Base-by-base conservation (phyloP, 2,329 filamentous ascomycete genomes). In the Sporothrix phasma region DNA sequence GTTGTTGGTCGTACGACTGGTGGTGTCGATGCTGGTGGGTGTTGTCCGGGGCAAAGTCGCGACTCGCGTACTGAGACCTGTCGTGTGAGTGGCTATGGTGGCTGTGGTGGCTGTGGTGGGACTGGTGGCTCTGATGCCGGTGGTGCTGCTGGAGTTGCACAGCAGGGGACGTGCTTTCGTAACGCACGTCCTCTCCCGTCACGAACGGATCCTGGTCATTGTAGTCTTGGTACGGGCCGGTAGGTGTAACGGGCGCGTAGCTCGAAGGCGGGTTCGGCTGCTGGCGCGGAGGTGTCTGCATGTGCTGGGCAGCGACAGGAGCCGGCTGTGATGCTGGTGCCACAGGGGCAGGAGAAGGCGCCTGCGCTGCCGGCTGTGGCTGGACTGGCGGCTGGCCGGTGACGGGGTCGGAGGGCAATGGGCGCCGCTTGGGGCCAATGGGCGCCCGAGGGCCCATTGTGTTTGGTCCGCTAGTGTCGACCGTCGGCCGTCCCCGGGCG, bases 391-490 rank as follows among this genome's bases (percentile, higher is more conserved):
- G 72, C 68, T 84, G 80, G 68, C 82, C 76, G 61, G 82, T 81
- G 66, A 88, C 83, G 15, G 91, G 90, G 72, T 94, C 90, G 1
- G 85, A 87, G 0, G 93, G 92, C 45, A 97, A 77, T 22, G 93
- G 93, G 39, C 93, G 84, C 69, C 93, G 84, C 78, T 93, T 96
- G 53, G 95, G 84, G 15, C 34, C 61, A 8, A 22, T 43, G 3
- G 47, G 51, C 1, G 66, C 53, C 15, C 62, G 56, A 1, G 64
- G 63, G 11, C 62, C 62, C 53, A 85, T 81, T 29, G 84, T 81
- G 69, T 81, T 79, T 69, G 81, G 78, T 58, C 81, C 83, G 43
- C 26, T n/a, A 15, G 37, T 24, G 13, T 63, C 56, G 5, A 5
- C 37, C 26, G 34, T 29, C 26, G 41, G 8, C 17, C 61, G 37